Evolutionary conservation across 371 early-diverging fungal genomes (phyloP).

Genomic region (Actinomortierella wolfii): DNA sequence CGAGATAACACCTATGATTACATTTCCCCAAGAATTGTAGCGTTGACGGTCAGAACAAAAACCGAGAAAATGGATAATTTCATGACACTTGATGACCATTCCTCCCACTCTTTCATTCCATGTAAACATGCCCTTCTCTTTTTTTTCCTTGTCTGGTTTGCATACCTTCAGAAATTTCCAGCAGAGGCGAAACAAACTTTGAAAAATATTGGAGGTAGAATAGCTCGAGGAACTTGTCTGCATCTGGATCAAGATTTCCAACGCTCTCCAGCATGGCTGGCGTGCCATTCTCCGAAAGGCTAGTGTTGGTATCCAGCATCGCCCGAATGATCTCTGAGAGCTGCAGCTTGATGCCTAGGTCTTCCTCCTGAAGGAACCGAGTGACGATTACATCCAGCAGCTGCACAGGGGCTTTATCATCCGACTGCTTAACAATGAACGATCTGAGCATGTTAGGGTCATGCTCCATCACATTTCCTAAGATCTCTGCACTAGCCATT

Average conservation of each 20-base stretch:
- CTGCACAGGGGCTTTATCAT: conserved; percentile 51
- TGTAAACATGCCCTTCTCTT: background rate
- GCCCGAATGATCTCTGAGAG: conserved; percentile 74
- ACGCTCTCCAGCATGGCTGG: conserved; percentile 15
- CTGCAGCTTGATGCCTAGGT: conserved; percentile 70
- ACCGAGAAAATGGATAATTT: background rate
- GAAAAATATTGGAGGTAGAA: conserved; percentile 73
- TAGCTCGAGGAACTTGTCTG: conserved; percentile 71
- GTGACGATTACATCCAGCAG: conserved; percentile 68
- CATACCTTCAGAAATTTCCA: conserved; percentile 47
- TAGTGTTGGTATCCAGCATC: conserved; percentile 69
- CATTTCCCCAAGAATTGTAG: background rate
- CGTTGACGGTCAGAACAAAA: background rate
- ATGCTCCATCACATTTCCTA: conserved; percentile 77
- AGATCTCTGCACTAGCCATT: conserved; percentile 67
- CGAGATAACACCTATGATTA: conserved; percentile 7
- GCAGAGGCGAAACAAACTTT: conserved; percentile 65
- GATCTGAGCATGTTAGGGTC: conserved; percentile 77
- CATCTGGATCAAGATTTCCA: conserved; percentile 60
- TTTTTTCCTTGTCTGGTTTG: background rate
- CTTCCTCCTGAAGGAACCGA: conserved; percentile 60
- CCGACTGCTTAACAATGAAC: conserved; percentile 66
- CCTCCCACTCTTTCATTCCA: conserved; percentile 1
- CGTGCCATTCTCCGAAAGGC: conserved; percentile 38
- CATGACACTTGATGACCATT: background rate